Base-by-base conservation (phyloP, 805 yeast species). In the Wickerhamiella azymoides region DNA sequence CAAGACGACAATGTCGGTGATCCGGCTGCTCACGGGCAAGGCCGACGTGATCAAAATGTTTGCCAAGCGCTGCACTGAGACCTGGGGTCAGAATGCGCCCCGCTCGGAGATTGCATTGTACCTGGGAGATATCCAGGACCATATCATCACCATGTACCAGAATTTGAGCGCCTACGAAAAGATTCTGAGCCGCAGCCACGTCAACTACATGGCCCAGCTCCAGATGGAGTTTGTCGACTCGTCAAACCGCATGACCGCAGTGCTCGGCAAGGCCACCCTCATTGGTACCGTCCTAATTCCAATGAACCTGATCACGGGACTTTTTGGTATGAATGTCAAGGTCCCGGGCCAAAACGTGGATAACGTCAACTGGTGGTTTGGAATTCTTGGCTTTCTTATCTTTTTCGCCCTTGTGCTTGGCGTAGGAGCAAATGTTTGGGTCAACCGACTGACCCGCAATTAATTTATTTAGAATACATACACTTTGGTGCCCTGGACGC, bases 21-120 rank as follows among this genome's bases (percentile, higher is more conserved):
- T 88, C 83, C 73, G 97, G 57, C 67, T 89, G 51, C 69, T 89
- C 43, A 78, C 89, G 36, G 95, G 95, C 52, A 89, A 89, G 61
- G 96, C 96, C 0, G 97, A 89, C 62, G 97, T 89, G 46, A 84
- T 89, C 57, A 82, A 83, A 55, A 88, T 86, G 93, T 85, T 89
- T 68, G 92, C 95, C 33, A 89, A 89, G 62, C 73, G 97, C 56
- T 86, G 96, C 63, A 88, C 81, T 57, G 96, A 86, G 64, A 78
- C 74, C 13, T 58, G 66, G 63, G 63, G 62, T 30, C n/a, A 28
- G 13, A 60, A 60, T 40, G 66, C 65, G 54, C 95, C 96, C 43
- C 73, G 93, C 57, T 89, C 82, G 24, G 96, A 89, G 57, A 88
- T 88, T 64, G 94, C 94, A 0, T 69, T 88, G 52, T 89, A 84